Evolutionary conservation across 108 stramenopile species (phyloP).

Genomic region (Skeletonema marinoi): DNA sequence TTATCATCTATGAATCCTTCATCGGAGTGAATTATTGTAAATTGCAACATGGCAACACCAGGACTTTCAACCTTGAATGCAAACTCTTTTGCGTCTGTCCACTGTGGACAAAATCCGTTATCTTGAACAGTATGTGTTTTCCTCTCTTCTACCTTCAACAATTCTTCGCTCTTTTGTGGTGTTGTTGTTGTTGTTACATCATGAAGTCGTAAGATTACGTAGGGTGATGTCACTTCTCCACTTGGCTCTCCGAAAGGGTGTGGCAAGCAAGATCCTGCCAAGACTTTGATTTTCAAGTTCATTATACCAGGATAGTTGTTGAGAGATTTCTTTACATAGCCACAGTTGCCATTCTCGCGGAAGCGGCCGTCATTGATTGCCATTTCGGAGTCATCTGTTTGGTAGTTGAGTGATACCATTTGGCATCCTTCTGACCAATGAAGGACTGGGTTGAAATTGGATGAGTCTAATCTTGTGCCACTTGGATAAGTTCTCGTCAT

Average conservation of each 20-base stretch:
- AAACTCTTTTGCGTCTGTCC: slow-evolving; percentile 58
- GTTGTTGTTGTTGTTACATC: slow-evolving; percentile 53
- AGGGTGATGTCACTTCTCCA: slow-evolving; percentile 86
- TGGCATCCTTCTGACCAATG: slow-evolving; percentile 92
- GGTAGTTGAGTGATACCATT: slow-evolving; percentile 94
- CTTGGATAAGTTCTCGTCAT: slow-evolving; percentile 91
- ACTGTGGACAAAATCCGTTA: slow-evolving; percentile 81
- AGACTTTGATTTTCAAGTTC: slow-evolving; percentile 54
- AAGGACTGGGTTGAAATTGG: slow-evolving; percentile 91
- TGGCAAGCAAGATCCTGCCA: slow-evolving; percentile 75
- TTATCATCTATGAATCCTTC: slow-evolving; percentile 47
- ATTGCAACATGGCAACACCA: slow-evolving; percentile 76
- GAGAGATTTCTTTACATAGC: slow-evolving; percentile 91
- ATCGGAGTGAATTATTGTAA: slow-evolving; percentile 31
- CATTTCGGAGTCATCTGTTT: slow-evolving; percentile 76
- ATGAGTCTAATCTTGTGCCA: slow-evolving; percentile 83
- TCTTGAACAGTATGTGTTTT: slow-evolving; percentile 53
- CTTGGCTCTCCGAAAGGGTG: slow-evolving; percentile 70
- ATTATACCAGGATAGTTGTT: slow-evolving; percentile 18
- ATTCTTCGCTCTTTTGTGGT: not conserved
- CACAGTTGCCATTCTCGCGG: slow-evolving; percentile 84
- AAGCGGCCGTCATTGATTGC: slow-evolving; percentile 90
- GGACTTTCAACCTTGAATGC: slow-evolving; percentile 47
- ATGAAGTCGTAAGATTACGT: slow-evolving; percentile 67
- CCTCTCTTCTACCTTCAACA: slow-evolving; percentile 17